Base-by-base conservation (phyloP, 2,329 filamentous ascomycete genomes). In the Leptographium galeiforme region DNA sequence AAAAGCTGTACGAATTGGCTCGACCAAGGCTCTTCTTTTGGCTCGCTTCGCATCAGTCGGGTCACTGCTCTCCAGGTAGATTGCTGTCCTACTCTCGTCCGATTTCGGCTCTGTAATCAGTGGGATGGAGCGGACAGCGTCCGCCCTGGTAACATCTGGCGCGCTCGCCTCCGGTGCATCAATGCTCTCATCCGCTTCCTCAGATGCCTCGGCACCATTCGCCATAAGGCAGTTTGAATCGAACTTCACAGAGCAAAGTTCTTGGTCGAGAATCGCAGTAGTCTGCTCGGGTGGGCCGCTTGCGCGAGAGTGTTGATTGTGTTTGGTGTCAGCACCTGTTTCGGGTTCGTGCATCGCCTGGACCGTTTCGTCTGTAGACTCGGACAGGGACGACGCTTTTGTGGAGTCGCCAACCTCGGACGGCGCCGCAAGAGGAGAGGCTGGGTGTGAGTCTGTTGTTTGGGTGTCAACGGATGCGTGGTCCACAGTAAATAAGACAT, bases 361-460 rank as follows among this genome's bases (percentile, higher is more conserved):
- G 2, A 78, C 64, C 6, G 79, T 82, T 61, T 81, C 78, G 55
- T 82, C 76, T 2, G 79, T 82, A 2, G 76, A 78, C 56, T 82
- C 81, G 7, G 79, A 83, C 11, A 84, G 63, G 0, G 81, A 84
- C 0, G 79, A 84, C 5, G 81, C 80, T 59, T 77, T 79, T 8
- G 81, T 84, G 3, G 79, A 83, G 50, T 76, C 72, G 14, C 72
- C 77, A 41, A 74, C 68, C 55, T 82, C 79, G 7, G 78, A 82
- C 16, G 70, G 72, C 19, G 67, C 67, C 46, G 72, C 72, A 25
- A 74, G 63, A 0, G 79, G 79, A 14, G 79, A 82, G 12, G 74
- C 65, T 6, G 79, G 77, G 51, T 76, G 76, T 2, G 79, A 84
- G 62, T 82, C 78, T 1, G 55, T 57, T 25, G 71, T 72, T 53